These are phyloP conservation scores for Blastobotrys arbuscula DNA, from an alignment of 1,139 yeast genomes.

Conservation along the genomic window DNA sequence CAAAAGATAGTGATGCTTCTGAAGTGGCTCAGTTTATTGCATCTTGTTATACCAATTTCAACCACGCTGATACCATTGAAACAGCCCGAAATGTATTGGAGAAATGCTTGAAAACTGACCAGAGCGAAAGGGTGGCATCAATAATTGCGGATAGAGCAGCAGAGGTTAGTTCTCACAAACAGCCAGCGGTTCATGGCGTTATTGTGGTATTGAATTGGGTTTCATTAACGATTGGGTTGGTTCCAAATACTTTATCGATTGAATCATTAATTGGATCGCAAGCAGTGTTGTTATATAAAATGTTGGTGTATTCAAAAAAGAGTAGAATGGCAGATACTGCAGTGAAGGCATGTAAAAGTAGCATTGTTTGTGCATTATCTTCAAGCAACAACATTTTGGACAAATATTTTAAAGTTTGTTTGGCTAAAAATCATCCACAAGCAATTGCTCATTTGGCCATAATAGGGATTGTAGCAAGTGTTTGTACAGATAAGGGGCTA, in stretches of 20 bases:
- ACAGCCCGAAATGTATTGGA: conserved; percentile 11
- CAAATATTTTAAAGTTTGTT: conserved; percentile 20
- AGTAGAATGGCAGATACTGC: conserved; percentile 28
- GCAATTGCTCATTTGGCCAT: conserved; percentile 21
- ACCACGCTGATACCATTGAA: conserved; percentile 14
- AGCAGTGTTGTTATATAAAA: conserved; percentile 25
- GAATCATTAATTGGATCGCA: conserved; percentile 24
- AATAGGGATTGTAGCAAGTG: conserved; percentile 28
- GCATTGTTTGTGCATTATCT: conserved; percentile 19
- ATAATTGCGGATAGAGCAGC: conserved; percentile 32
- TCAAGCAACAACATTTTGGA: conserved; percentile 15
- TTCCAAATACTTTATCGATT: conserved; percentile 15
- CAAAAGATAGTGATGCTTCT: neutral
- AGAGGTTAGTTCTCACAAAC: conserved; percentile 13
- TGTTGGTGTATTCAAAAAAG: conserved; percentile 20
- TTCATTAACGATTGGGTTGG: conserved; percentile 32
- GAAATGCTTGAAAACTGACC: conserved; percentile 8
- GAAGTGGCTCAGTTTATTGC: conserved; percentile 14
- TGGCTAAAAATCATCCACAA: conserved; percentile 14
- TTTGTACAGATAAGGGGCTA: conserved; percentile 26
- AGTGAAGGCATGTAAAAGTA: conserved; percentile 24
- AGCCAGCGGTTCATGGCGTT: conserved; percentile 49
- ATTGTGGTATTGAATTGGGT: conserved; percentile 56
- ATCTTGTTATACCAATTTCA: conserved; percentile 11
- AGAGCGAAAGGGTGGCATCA: conserved; percentile 32